Evolutionary conservation across 345 rosid genomes (phyloP), one percentile per base, ranked within the genome.

Genomic region (Rhizophora apiculata): DNA sequence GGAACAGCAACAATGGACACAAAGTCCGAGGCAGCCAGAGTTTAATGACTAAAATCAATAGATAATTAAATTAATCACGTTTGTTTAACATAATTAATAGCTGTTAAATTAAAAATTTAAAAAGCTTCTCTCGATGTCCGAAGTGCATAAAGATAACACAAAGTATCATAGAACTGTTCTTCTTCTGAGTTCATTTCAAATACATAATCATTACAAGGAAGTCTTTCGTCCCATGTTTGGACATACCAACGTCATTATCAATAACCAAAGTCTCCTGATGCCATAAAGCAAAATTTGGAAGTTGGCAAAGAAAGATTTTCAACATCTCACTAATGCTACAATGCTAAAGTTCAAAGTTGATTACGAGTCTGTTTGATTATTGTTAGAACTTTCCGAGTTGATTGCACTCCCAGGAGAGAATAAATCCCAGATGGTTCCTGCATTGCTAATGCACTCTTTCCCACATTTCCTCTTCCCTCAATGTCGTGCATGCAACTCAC

Each of bases 141-240:
- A 39, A 43, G 49, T 43, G 49, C 16, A 43, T 13, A 43, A 43
- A 43, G 49, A 0, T 43, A 13, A 15, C 49, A 15, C 19, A 13
- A 43, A 43, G 16, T 43, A 13, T 13, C 3, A 11, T 15, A 11
- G 0, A 43, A 13, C 49, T 43, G 49, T 43, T 4, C 18, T 39
- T 39, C 13, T 43, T 43, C 16, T 13, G 49, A 43, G 5, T 43
- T 3, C 7, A 7, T 46, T 68, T 37, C 48, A 57, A 52, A 24
- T 60, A 6, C 31, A 52, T 15, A 72, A 26, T 64, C 48, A 77
- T 68, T 61, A 59, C 60, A 29, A 6, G 64, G 60, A 55, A 65
- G 61, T 54, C 68, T 37, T 27, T 73, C 22, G 48, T 53, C 57
- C n/a, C n/a, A n/a, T 49, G 27, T 39, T 39, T 54, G 20, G 20